Evolutionary conservation across 352 stramenopile species (phyloP), one percentile per base, ranked within the genome.

Genomic region (Pythium inflatum): DNA sequence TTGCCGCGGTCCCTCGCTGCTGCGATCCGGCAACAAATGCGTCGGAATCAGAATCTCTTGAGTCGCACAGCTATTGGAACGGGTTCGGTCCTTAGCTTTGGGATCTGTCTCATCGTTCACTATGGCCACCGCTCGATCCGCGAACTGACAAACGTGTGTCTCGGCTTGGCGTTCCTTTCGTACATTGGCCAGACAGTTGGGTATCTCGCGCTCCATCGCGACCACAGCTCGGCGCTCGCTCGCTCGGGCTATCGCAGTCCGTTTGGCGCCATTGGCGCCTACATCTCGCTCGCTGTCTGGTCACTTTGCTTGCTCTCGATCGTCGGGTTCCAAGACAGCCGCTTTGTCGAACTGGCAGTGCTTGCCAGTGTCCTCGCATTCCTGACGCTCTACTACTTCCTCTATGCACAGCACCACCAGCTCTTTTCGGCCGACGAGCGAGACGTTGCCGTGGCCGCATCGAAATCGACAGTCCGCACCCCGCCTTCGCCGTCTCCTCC

Each of bases 361-460:
- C 50, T 66, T 12, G 4, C 38, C 3, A 24, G 8, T 3, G 24
- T 62, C 13, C n/a, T 58, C 4, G 13, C 56, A 2, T 38, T 61
- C 14, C 61, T 78, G 12, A 31, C 43, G 14, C 2, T 67, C 12
- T 72, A 71, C 51, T 76, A 79, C 55, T 40, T 36, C 22, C 8
- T 46, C 30, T 66, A 59, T 31, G 59, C 49, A 5, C 34, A 50
- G 2, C 24, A 62, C 38, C 56, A 60, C 57, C 48, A 78, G 50
- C 36, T 66, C n/a, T 27, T 78, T 16, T 78, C 72, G 0, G 24
- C 16, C 36, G 66, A 71, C 25, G 71, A 78, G 51, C 56, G 57
- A 7, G 45, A 50, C 40, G 57, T 76, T 18, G 28, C 58, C 33
- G 22, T 75, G 30, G 54, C 71, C 25, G 60, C 46, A 5, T 20